Conservation (phyloP, 2,329 filamentous ascomycete genomes). For the Pyrenochaeta sp. region DNA sequence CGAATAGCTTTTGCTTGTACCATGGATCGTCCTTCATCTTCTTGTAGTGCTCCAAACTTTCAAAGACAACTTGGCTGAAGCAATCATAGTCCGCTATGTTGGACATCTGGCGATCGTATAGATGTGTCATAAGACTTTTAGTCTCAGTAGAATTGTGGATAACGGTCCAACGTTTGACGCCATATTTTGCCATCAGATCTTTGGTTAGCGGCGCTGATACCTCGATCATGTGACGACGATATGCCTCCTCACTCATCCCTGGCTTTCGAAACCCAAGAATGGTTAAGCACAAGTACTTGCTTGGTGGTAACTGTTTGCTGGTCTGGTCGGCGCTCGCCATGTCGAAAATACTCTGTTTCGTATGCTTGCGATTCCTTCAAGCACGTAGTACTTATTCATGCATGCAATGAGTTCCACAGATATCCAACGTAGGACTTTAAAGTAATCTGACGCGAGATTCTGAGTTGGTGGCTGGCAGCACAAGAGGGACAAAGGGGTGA, state of each 20-base stretch:
- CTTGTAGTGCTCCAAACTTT: slow-evolving; percentile 56
- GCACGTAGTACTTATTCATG: too few species aligned
- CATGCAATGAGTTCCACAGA: too few species aligned
- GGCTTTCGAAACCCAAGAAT: slow-evolving; percentile 58
- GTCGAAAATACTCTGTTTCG: too few species aligned
- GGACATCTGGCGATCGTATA: slow-evolving; percentile 57
- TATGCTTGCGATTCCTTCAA: too few species aligned
- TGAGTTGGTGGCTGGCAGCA: too few species aligned
- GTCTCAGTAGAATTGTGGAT: slow-evolving; percentile 52
- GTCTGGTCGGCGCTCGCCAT: too few species aligned
- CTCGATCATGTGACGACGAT: slow-evolving; percentile 57
- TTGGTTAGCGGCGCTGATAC: slow-evolving; percentile 57
- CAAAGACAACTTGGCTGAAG: slow-evolving; percentile 59
- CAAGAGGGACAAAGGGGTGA: too few species aligned
- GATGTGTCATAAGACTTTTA: slow-evolving; percentile 43
- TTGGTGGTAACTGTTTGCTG: too few species aligned
- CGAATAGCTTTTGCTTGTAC: slow-evolving; percentile 55
- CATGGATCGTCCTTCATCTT: slow-evolving; percentile 59
- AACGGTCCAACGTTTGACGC: slow-evolving; percentile 56
- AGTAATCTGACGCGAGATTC: too few species aligned
- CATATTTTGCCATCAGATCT: slow-evolving; percentile 59
- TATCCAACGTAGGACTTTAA: too few species aligned
- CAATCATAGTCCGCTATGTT: slow-evolving; percentile 61
- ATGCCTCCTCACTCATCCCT: slow-evolving; percentile 59
- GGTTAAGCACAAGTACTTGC: slow-evolving; percentile 57